phyloP scores from a whole-genome alignment of 805 yeast genomes.

The Komagataella pastoris region DNA sequence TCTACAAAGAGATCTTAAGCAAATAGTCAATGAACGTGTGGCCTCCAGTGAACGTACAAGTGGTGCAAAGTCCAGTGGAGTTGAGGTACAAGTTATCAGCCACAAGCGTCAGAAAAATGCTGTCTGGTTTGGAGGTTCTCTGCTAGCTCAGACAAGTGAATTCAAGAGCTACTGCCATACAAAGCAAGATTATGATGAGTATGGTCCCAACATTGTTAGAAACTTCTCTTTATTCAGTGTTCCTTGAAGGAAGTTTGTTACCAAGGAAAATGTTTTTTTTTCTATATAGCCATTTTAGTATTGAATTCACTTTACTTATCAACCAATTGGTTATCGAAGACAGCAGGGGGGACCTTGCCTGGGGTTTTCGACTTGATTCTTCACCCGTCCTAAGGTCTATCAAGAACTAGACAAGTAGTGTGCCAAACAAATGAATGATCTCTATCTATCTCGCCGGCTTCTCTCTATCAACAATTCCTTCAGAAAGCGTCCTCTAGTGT shows the following conservation, averaged over 20 bases:
- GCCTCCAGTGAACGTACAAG: slow-evolving; percentile 65
- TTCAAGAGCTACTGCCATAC: slow-evolving; percentile 95
- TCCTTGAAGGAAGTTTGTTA: slow-evolving; percentile 30
- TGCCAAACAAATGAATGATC: background rate
- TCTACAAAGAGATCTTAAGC: slow-evolving; percentile 85
- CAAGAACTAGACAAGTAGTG: background rate
- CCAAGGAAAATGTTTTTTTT: background rate
- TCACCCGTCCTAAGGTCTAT: no score
- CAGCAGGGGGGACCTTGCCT: background rate
- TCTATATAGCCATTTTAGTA: background rate
- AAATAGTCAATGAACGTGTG: slow-evolving; percentile 81
- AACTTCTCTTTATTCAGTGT: slow-evolving; percentile 91
- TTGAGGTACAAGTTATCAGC: slow-evolving; percentile 90
- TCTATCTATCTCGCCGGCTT: background rate
- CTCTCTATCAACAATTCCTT: background rate
- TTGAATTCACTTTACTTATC: background rate
- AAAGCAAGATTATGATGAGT: slow-evolving; percentile 93
- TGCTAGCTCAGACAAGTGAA: slow-evolving; percentile 94
- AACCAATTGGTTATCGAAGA: background rate
- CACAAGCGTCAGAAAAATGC: slow-evolving; percentile 98
- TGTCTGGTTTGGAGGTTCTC: slow-evolving; percentile 98
- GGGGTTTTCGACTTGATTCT: no score
- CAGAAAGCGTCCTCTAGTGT: background rate
- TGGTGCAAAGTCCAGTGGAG: slow-evolving; percentile 78
- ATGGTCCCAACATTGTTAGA: slow-evolving; percentile 95